Evolutionary conservation across 2,329 filamentous ascomycete species (phyloP).

Genomic region (Pseudodiploospora longispora): DNA sequence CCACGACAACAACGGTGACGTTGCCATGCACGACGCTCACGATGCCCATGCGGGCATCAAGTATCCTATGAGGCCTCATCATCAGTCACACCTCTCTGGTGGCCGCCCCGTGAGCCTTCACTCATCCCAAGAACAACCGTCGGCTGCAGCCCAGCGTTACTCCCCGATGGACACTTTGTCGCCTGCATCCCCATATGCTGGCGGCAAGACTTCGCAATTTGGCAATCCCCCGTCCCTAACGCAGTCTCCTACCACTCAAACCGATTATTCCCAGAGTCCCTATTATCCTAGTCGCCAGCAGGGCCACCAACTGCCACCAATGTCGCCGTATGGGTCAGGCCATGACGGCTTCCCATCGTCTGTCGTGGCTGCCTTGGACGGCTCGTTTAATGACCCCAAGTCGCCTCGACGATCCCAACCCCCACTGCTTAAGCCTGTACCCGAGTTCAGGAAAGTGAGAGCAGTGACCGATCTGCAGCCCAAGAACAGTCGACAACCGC

Average conservation of each 20-base stretch:
- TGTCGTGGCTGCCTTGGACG: constrained; percentile 62
- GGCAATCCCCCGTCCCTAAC: constrained; percentile 47
- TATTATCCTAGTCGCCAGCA: constrained; percentile 46
- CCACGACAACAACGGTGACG: constrained; percentile 67
- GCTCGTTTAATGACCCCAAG: constrained; percentile 52
- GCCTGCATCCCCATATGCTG: constrained; percentile 68
- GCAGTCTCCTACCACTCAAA: constrained; percentile 70
- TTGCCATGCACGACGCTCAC: constrained; percentile 76
- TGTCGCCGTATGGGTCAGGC: constrained; percentile 58
- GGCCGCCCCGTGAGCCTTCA: constrained; percentile 55
- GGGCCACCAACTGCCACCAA: constrained; percentile 63
- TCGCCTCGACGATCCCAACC: constrained; percentile 48
- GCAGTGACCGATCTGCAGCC: constrained; percentile 68
- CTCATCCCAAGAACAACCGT: constrained; percentile 56
- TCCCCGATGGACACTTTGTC: constrained; percentile 91
- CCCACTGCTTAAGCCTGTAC: constrained; percentile 56
- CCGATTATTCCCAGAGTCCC: constrained; percentile 51
- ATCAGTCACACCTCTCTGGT: constrained; percentile 61
- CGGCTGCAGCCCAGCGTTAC: constrained; percentile 80
- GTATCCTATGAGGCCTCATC: constrained; percentile 71
- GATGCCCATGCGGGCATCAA: constrained; percentile 82
- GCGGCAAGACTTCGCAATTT: constrained; percentile 53
- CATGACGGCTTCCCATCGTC: constrained; percentile 69
- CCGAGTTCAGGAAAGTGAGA: constrained; percentile 76
- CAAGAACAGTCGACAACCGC: constrained; percentile 77